Conservation (phyloP, 768 basidiomycete genomes). For the Hysterangium stoloniferum region DNA sequence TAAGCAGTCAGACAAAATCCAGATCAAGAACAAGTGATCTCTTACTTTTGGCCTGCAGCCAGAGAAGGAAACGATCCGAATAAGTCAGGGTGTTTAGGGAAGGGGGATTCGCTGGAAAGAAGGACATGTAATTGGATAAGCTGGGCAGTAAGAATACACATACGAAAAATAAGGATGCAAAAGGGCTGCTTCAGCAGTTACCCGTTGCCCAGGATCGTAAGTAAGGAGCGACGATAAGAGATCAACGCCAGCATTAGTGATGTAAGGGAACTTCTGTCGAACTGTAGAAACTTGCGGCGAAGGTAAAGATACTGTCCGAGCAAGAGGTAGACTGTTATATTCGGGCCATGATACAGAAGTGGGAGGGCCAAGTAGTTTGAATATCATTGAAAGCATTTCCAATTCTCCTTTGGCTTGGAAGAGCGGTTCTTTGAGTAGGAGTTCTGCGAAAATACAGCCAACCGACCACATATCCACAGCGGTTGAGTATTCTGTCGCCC, state of each 20-base stretch:
- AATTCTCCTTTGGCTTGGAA: slow-evolving; percentile 96
- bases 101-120: slow-evolving; percentile 69
- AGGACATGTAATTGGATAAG: slow-evolving; percentile 5
- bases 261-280: slow-evolving; percentile 78
- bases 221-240: slow-evolving; percentile 72
- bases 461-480: slow-evolving; percentile 98
- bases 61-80: slow-evolving; percentile 94
- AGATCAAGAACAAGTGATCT: slow-evolving; percentile 12
- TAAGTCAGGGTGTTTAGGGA: slow-evolving; percentile 93
- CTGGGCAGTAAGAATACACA: slow-evolving; percentile 6
- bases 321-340: slow-evolving; percentile 67
- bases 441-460: slow-evolving; percentile 96
- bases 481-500: slow-evolving; percentile 89
- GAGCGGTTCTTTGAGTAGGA: slow-evolving; percentile 91
- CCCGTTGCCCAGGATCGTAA: slow-evolving; percentile 83
- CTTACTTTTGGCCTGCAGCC: slow-evolving; percentile 92
- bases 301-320: slow-evolving; percentile 71
- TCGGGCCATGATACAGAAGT: slow-evolving; percentile 83
- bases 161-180: slow-evolving; percentile 90
- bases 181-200: slow-evolving; percentile 84
- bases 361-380: slow-evolving; percentile 92
- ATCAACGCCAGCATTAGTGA: slow-evolving; percentile 80
- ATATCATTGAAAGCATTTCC: slow-evolving; percentile 89
- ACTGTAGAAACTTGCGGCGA: slow-evolving; percentile 69
- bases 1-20: neutral